Evolutionary conservation across 208 protist species (phyloP), one percentile per base, ranked within the genome.

Genomic region (Trypanosoma rangeli): DNA sequence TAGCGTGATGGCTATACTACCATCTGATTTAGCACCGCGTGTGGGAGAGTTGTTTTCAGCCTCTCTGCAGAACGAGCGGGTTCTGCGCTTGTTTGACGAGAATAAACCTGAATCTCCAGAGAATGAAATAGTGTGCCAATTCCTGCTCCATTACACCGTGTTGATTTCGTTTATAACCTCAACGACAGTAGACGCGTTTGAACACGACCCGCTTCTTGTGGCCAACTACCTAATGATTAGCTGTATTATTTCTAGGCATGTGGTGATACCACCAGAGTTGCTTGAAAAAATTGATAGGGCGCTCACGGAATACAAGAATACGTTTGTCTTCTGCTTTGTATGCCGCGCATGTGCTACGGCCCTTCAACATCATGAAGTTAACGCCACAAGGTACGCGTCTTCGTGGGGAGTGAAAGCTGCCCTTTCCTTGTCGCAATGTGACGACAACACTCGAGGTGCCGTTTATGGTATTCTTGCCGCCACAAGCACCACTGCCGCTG

Each of bases 21-120:
- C 24, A 63, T 33, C 20, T 26, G 46, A 13, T 1, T 42, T 22
- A 62, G 77, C 76, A 9, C 72, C 64, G 5, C 16, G 56, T 24
- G 35, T 89, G 5, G 82, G 82, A 15, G 54, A 57, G 8, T 49
- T 87, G 29, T 46, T 91, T 20, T 78, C 86, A 22, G 49, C 61
- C 5, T 46, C 64, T 20, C 75, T 94, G 22, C 65, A 68, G 46
- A 83, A 66, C 50, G 86, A 90, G 39, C 61, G 67, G 18, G 60
- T 92, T 18, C 79, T 94, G 37, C 81, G 90, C 0, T 77, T 92
- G 10, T 87, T 96, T 72, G 81, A 93, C 72, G 87, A 83, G 66
- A 82, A 94, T 39, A 54, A 68, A 0, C 64, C 79, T 0, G 82
- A 90, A 46, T 70, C 77, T 0, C 65, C 46, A 2, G 74, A 78